Base-by-base conservation (phyloP, 345 rosid genomes). In the Eutrema yunnanense region DNA sequence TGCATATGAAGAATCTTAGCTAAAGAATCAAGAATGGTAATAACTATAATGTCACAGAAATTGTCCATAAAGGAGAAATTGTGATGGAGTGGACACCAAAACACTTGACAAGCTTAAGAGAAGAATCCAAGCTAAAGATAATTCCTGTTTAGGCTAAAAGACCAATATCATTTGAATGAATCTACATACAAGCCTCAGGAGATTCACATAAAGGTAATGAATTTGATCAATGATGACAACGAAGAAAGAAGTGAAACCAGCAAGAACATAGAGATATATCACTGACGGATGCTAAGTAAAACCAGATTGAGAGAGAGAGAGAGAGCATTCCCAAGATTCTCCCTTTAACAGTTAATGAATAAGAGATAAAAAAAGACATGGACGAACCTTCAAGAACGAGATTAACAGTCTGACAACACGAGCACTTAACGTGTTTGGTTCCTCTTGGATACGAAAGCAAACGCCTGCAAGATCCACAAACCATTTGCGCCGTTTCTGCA, bases 391-490 rank as follows among this genome's bases (percentile, higher is more conserved):
- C 93, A 10, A 94, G 86, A 34, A 94, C 97, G 77, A 79, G 81
- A 77, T 94, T 91, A 72, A 81, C 75, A 16, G 85, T 85, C 56
- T 85, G 86, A 77, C 96, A 89, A 32, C 86, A 80, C 0, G 88
- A 84, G 72, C 97, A 94, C 59, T 82, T 77, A 13, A 84, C 93
- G 37, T 85, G 84, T 75, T 72, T 83, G 44, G 86, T 65, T 65
- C 97, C 98, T 75, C 63, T 79, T 44, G 84, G 87, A 84, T 94
- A 89, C 43, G 88, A 76, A 80, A 94, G 96, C 40, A 92, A 78
- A 30, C 76, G 81, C 54, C 87, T 91, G 74, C 98, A 94, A 61
- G 93, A 89, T 70, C 98, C 98, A 80, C 97, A 92, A 40, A 94
- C 97, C 96, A 94, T 78, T 77, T 91, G 97, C 75, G 78, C 89